Base-by-base conservation (phyloP, 495 filamentous ascomycete genomes). In the Penicillium pulvis region DNA sequence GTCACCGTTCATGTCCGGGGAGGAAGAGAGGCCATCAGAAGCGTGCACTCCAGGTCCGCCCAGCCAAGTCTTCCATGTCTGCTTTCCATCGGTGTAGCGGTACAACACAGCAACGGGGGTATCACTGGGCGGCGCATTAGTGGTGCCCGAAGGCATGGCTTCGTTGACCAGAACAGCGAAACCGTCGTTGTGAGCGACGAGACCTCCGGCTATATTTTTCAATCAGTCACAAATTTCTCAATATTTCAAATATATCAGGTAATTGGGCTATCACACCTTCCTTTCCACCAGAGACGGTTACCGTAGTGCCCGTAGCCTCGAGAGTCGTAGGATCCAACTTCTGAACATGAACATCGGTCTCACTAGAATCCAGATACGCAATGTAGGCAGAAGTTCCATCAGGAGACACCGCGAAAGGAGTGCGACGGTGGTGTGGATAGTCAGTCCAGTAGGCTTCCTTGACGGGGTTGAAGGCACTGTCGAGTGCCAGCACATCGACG, bases 181-280 rank as follows among this genome's bases (percentile, higher is more conserved):
- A 12, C 80, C 82, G 60, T 85, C 80, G 55, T 81, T 73, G 55
- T 82, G 80, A 44, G 81, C 81, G 17, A 83, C 77, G 14, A 84
- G 72, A 45, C 81, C 81, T 28, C 79, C 78, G n/a, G 79, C 81
- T 73, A 14, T 33, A 48, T 41, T 26, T 19, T 56, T 5, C 36
- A 1, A 23, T 28, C 2, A 3, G 9, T 33, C 53, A 41, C 16
- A 26, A 23, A 4, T 4, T 20, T 28, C n/a, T 53, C 36, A 0
- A 4, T 36, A 31, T 51, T 35, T 33, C 30, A 35, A 23, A 24
- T 16, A n/a, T 12, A 41, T 42, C 7, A 20, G 42, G 7, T 35
- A 46, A 8, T 11, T 33, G 19, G 20, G 11, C 23, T 47, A 16
- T 16, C 63, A 31, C 57, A 74, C 71, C 71, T 71, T 83, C 79